phyloP scores from a whole-genome alignment of 1,284 basidiomycete species.

The Fistulina hepatica region DNA sequence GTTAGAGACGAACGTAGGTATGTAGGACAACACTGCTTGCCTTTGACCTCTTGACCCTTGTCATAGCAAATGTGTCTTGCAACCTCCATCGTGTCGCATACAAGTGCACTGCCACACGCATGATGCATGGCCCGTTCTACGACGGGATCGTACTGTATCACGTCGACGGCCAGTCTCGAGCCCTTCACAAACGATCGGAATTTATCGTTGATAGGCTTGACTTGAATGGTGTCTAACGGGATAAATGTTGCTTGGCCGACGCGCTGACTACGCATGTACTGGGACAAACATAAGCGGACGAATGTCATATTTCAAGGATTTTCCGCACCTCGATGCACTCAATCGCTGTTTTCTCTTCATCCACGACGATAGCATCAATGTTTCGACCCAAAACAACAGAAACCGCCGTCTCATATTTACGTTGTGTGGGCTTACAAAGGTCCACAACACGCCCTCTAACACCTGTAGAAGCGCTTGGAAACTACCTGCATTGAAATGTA shows the following conservation, averaged over 20 bases:
- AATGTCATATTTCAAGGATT: neutral
- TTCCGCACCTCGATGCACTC: slow-evolving; percentile 83
- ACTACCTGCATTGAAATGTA: neutral
- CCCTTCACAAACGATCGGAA: slow-evolving; percentile 87
- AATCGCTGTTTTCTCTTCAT: slow-evolving; percentile 93
- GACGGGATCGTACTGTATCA: slow-evolving; percentile 79
- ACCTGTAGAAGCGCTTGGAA: slow-evolving; percentile 30
- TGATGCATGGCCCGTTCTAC: slow-evolving; percentile 93
- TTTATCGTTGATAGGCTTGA: slow-evolving; percentile 90
- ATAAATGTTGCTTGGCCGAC: slow-evolving; percentile 95
- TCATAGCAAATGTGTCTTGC: slow-evolving; percentile 89
- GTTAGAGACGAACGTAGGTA: slow-evolving; percentile 3
- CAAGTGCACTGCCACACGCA: slow-evolving; percentile 89
- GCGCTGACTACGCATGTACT: slow-evolving; percentile 94
- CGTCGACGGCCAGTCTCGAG: slow-evolving; percentile 88
- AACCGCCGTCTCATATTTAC: slow-evolving; percentile 92
- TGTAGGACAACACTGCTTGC: slow-evolving; percentile 31
- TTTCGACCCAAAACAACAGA: slow-evolving; percentile 92
- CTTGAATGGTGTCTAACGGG: slow-evolving; percentile 92
- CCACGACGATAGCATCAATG: slow-evolving; percentile 92
- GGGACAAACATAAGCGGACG: slow-evolving; percentile 7
- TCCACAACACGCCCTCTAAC: slow-evolving; percentile 88
- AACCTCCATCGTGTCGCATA: slow-evolving; percentile 92
- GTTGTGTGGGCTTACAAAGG: slow-evolving; percentile 84
- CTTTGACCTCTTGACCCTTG: slow-evolving; percentile 92